Base-by-base conservation (phyloP, 2,329 filamentous ascomycete species). In the Lachnellula subtilissima region DNA sequence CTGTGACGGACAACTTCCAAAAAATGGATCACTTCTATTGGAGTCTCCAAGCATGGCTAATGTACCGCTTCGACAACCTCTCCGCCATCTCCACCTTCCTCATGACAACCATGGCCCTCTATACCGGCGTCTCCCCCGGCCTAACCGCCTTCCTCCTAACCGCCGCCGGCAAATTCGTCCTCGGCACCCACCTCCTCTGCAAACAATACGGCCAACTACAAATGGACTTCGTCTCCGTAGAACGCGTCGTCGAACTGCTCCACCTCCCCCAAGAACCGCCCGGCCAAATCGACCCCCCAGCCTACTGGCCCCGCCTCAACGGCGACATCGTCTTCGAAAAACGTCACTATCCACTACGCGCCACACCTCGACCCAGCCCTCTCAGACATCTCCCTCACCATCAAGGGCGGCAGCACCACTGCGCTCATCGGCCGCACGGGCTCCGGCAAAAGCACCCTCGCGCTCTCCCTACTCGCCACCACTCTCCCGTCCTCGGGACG, bases 1-100 rank as follows among this genome's bases (percentile, higher is more conserved):
- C 80, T 2, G 91, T 91, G 0, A 91, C 91, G 0, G 91, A 96
- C 67, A 85, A 85, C 17, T 96, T 96, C 68, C 92, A 96, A 70
- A 91, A 91, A 69, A 94, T 96, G 81, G 92, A 97, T 66, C 92
- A 97, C 70, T 96, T 96, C 73, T 96, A 95, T 74, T 96, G 91
- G 88, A 89, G 86, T 56, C 78, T 95, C 45, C 90, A 95, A 62
- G 84, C 85, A 7, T 96, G 91, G 91, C 78, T 96, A 2, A 85
- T 86, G 69, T 91, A 88, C 66, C 84, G 91, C 12, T 93, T 94
- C 54, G 86, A 90, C 63, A 72, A 77, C 8, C 73, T 92, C 5
- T 90, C 90, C 0, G 88, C 87, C 0, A 69, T 82, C 3, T 89
- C 89, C 7, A 91, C 88, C 0, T 88, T 93, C 56, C 73, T 84